Evolutionary conservation across 495 filamentous ascomycete genomes (phyloP), one percentile per base, ranked within the genome.

Genomic region (Pyrenula aspistea): DNA sequence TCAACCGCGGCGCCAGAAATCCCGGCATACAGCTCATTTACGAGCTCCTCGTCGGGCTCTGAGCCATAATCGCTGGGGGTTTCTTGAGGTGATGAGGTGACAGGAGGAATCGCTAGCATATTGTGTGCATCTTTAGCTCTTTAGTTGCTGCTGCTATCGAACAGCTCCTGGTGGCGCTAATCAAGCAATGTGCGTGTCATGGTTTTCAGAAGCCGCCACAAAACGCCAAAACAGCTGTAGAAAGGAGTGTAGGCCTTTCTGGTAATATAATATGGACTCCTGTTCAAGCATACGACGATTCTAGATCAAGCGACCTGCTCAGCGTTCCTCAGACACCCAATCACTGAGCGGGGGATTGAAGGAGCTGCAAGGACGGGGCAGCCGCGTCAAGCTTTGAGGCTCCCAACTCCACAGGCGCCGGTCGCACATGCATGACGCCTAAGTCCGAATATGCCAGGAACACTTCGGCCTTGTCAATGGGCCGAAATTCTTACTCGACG

Each of bases 11-110:
- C 58, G 53, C 67, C 24, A 58, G 55, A 63, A 49, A 63, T 69
- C 67, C 68, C 47, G 53, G 66, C 63, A 56, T 83, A 68, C 19
- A 80, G 59, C 11, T 73, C 68, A 61, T 71, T 68, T 60, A 81
- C 51, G n/a, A 80, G 58, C 36, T 68, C 68, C 58, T 80, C 73
- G 63, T 89, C 85, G 53, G 84, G 83, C 56, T 88, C 84, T 24
- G 85, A 88, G 22, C 84, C 85, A 74, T 89, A 91, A 56, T 88
- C 83, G 62, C 76, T 83, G 59, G 31, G 15, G 31, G 31, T 15
- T 42, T 42, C 31, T 42, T 42, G 31, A 42, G 31, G 31, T 15
- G 31, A 42, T 15, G 31, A 42, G 15, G 31, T 15, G 4, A 42
- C 15, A 8, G 8, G 31, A 42, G 31, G 8, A 42, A 15, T 42